Conservation (phyloP, 257 asterid genomes). For the Echium plantagineum region DNA sequence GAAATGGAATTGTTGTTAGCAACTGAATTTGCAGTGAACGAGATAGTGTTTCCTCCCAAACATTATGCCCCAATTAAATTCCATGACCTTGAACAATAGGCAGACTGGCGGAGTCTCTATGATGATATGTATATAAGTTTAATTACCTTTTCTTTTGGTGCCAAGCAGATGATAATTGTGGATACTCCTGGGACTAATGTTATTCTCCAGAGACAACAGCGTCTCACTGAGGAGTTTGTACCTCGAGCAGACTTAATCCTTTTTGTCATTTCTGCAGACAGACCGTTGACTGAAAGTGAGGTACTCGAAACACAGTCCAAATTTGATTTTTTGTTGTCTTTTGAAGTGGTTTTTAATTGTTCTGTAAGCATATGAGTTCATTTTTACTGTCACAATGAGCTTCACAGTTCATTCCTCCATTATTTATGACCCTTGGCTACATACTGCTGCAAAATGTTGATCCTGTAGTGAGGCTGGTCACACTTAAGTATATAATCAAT, state of each 20-base stretch:
- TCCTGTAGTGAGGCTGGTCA: too few species aligned
- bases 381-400: too few species aligned
- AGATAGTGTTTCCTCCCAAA: background rate
- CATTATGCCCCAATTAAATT: background rate
- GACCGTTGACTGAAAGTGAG: slow-evolving; percentile 99
- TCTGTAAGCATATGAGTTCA: too few species aligned
- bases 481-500: too few species aligned
- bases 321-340: background rate
- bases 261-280: slow-evolving; percentile 91
- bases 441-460: too few species aligned
- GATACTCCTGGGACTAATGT: slow-evolving; percentile 99
- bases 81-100: background rate
- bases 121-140: slow-evolving; percentile 4
- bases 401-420: too few species aligned
- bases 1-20: background rate
- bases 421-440: too few species aligned
- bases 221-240: slow-evolving; percentile 91
- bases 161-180: slow-evolving; percentile 78
- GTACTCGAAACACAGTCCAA: slow-evolving; percentile 21
- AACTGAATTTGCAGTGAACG: background rate
- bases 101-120: background rate
- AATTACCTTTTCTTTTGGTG: slow-evolving; percentile 10
- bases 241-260: slow-evolving; percentile 96
- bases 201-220: slow-evolving; percentile 98
- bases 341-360: background rate